These are phyloP conservation scores for Penicillium goetzii DNA, from an alignment of 495 filamentous ascomycete species.

Conservation along the genomic window DNA sequence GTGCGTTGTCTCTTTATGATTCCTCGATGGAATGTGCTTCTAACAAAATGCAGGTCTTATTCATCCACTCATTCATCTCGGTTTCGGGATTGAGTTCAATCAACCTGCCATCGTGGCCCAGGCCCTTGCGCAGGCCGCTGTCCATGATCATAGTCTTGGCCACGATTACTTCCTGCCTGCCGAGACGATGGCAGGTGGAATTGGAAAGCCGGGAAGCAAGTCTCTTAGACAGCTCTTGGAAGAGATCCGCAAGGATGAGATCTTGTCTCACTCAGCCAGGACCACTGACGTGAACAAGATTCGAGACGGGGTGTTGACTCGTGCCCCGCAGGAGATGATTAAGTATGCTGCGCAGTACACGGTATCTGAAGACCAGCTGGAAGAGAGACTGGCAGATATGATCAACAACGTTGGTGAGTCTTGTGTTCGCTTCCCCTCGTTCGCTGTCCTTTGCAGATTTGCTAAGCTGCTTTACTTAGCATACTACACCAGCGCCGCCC, in stretches of 20 bases:
- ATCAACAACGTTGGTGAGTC: slow-evolving; percentile 61
- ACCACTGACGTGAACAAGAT: slow-evolving; percentile 65
- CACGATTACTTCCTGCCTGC: slow-evolving; percentile 51
- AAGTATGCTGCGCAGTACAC: slow-evolving; percentile 60
- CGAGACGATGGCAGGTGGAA: slow-evolving; percentile 54
- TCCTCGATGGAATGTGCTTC: background rate
- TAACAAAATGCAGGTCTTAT: slow-evolving; percentile 58
- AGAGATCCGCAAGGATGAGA: slow-evolving; percentile 57
- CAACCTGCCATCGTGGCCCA: slow-evolving; percentile 83
- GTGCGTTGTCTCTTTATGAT: slow-evolving; percentile 35
- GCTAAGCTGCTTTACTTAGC: slow-evolving; percentile 30
- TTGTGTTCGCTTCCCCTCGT: background rate
- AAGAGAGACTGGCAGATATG: slow-evolving; percentile 77
- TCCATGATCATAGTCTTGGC: slow-evolving; percentile 58
- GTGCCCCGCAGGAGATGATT: slow-evolving; percentile 67
- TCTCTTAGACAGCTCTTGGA: slow-evolving; percentile 61
- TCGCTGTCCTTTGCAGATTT: background rate
- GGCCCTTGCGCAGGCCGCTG: slow-evolving; percentile 74
- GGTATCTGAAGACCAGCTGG: slow-evolving; percentile 62
- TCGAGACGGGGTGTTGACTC: slow-evolving; percentile 63
- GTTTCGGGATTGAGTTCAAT: slow-evolving; percentile 78
- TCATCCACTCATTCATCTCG: slow-evolving; percentile 84
- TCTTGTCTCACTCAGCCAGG: slow-evolving; percentile 53
- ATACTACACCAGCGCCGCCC: slow-evolving; percentile 65
- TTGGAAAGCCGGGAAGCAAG: slow-evolving; percentile 43